Base-by-base conservation (phyloP, 768 basidiomycete genomes). In the Gloeopeniophorella convolvens region DNA sequence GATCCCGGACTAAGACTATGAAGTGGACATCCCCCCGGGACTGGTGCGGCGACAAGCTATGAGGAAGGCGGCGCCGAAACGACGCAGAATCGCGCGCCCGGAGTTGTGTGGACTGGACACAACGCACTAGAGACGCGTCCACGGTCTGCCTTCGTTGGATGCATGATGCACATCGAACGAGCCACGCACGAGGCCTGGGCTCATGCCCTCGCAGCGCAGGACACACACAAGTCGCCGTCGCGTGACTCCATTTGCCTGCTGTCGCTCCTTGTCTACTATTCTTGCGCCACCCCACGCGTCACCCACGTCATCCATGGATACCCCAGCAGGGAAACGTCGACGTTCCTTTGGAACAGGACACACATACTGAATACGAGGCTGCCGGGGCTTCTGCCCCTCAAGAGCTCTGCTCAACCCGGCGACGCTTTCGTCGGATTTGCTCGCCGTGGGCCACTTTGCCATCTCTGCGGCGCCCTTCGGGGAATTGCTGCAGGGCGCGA, bases 331-430 rank as follows among this genome's bases (percentile, higher is more conserved):
- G 15, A 21, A 20, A 13, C 21, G 34, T 35, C 48, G 41, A 10
- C 26, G 53, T 54, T 44, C 42, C n/a, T 40, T 51, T 24, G 54
- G 54, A 51, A 46, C 49, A 27, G 34, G 35, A 41, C 50, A 36
- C 41, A 35, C 54, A 20, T 42, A 47, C 51, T 1, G 54, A 36
- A 48, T 56, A 50, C 31, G 42, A 48, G 28, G 54, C 45, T 23
- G 35, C 51, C 54, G 26, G 50, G 50, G 54, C 34, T 32, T 42
- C 12, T 27, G 35, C 51, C 49, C 35, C 42, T 37, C 31, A 18
- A 27, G 54, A 56, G 54, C 54, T 42, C 26, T 18, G 54, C 54
- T 56, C 54, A 18, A 56, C 54, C 54, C 54, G 45, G 54, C 43
- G 51, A 45, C 54, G 21, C 26, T 56, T 43, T 26, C 33, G 54